These are phyloP conservation scores for Clarkia xantiana DNA, from an alignment of 345 rosid species.

Conservation along the genomic window DNA sequence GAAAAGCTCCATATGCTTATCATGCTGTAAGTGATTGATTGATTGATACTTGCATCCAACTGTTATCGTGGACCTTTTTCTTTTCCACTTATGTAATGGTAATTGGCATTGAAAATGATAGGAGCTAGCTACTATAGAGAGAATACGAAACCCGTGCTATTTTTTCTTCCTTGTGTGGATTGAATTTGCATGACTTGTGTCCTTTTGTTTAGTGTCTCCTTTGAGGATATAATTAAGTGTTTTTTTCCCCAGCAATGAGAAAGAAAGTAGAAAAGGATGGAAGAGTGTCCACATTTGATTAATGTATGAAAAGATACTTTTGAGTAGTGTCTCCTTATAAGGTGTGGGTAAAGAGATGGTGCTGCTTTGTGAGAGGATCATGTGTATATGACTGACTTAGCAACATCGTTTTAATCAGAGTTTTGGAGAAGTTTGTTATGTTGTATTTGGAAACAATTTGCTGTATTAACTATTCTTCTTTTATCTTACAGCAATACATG, in stretches of 20 bases:
- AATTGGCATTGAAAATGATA: neutral
- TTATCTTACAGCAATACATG: constrained; percentile 67
- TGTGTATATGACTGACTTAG: too few species aligned
- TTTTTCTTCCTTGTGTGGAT: neutral
- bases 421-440: neutral
- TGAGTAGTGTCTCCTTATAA: too few species aligned
- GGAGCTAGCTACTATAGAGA: too few species aligned
- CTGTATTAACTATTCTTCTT: neutral
- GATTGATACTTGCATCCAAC: neutral
- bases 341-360: too few species aligned
- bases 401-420: neutral
- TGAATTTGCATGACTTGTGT: neutral
- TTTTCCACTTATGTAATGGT: neutral
- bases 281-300: too few species aligned
- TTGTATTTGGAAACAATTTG: neutral
- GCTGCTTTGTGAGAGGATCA: too few species aligned
- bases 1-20: constrained; percentile 79
- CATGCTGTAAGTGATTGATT: constrained; percentile 48
- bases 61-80: neutral
- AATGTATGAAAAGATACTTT: too few species aligned
- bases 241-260: too few species aligned
- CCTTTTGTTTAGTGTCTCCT: too few species aligned
- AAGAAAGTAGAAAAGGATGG: too few species aligned
- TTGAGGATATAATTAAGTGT: too few species aligned
- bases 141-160: neutral